Percentiles rank a stretch among this genome's conserved stretches.
Evolutionary conservation across 805 yeast genomes (phyloP).

Genomic region (Cyberlindnera euphorbiiphila): DNA sequence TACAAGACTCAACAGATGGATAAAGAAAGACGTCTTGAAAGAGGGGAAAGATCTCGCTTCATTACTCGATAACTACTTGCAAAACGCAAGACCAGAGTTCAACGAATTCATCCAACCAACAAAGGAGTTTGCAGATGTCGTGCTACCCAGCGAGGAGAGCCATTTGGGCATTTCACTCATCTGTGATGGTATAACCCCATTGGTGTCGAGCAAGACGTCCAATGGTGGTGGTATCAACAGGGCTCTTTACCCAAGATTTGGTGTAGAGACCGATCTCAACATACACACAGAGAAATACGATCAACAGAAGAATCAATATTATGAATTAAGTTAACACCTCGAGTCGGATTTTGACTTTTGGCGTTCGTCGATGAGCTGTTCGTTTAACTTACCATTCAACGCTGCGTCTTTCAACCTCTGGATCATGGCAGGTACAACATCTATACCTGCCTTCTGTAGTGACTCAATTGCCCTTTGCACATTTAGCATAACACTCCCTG

Average conservation of each 20-base stretch:
- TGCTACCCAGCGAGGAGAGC: conserved; percentile 70
- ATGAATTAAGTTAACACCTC: conserved; percentile 31
- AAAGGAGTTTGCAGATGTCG: conserved; percentile 67
- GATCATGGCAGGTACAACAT: conserved; percentile 19
- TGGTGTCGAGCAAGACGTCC: neutral
- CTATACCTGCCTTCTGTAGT: conserved; percentile 18
- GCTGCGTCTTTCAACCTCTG: conserved; percentile 19
- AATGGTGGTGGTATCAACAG: conserved; percentile 2
- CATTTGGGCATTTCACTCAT: conserved; percentile 52
- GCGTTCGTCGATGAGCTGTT: conserved; percentile 33
- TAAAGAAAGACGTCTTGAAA: conserved; percentile 33
- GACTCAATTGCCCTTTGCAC: conserved; percentile 19
- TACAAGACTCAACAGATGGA: conserved; percentile 77
- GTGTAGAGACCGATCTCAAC: conserved; percentile 25
- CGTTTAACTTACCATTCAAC: conserved; percentile 32
- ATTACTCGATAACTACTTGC: conserved; percentile 44
- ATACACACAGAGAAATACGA: conserved; percentile 35
- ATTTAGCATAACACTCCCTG: neutral
- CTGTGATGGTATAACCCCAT: conserved; percentile 53
- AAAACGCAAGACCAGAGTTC: conserved; percentile 61
- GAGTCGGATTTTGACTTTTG: conserved; percentile 29
- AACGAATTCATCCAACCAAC: conserved; percentile 62
- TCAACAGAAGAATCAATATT: conserved; percentile 40
- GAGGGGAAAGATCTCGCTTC: conserved; percentile 24
- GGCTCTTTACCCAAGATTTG: conserved; percentile 16